Evolutionary conservation across 192 early-diverging fungal genomes (phyloP), one percentile per base, ranked within the genome.

Genomic region (Coemansia sp.): DNA sequence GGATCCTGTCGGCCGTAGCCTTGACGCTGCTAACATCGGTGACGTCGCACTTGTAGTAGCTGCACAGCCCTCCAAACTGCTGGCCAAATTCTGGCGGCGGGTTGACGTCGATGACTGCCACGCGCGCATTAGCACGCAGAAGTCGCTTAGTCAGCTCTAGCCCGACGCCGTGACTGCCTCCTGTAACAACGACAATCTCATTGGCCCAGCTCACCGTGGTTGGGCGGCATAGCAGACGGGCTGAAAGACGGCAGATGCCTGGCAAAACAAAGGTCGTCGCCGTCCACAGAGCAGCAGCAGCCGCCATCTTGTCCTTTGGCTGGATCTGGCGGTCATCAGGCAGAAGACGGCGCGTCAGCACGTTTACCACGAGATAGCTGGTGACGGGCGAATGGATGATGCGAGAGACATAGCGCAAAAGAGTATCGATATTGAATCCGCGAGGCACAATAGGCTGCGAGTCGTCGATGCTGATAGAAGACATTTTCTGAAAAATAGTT

Each of bases 131-230:
- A 17, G 72, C 72, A 14, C 67, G 22, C 14, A 80, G 69, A 31
- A 80, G 63, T 30, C 73, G 60, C 59, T 69, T 68, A 18, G 60
- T 38, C 34, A 80, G 59, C 51, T 74, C 72, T 11, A 72, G 60
- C 7, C 78, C 78, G 11, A 80, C 66, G 1, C 78, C 78, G 30
- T 75, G 68, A 59, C 78, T 80, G 33, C 78, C 78, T 31, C 76
- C 76, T 33, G 76, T 79, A 7, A 79, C 71, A 1, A 79, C 76
- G 5, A 68, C 71, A 34, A 79, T 48, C 48, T 79, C 76, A 56
- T 63, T 55, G n/a, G 30, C 14, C 76, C 76, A 79, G 29, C 60
- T 63, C 22, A 79, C 68, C 55, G 56, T 30, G 38, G 42, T 36
- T 45, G 49, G 60, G 36, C 40, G 11, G 16, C 59, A 54, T 0